Conservation (phyloP, 306 rosid genomes). For the Spatholobus suberectus region DNA sequence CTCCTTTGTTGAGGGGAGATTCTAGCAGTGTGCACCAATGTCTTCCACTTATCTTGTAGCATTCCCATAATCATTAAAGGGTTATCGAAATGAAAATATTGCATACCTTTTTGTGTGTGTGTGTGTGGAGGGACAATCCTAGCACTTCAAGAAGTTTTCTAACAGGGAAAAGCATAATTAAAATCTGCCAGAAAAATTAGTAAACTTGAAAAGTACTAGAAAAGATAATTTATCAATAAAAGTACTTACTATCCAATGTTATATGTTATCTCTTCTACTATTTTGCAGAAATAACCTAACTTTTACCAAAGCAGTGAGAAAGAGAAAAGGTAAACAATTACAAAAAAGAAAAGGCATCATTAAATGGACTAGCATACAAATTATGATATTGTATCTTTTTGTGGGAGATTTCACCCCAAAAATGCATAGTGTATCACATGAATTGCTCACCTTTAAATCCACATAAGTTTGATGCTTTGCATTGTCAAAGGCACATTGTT, state of each 20-base stretch:
- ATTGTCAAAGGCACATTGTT: slow-evolving; percentile 69
- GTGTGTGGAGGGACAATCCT: neutral
- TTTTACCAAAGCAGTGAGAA: neutral
- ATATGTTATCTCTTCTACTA: neutral
- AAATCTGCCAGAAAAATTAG: neutral
- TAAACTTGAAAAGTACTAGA: slow-evolving; percentile 9
- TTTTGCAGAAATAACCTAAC: slow-evolving; percentile 11
- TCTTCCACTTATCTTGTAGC: slow-evolving; percentile 85
- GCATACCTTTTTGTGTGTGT: neutral
- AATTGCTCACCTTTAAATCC: slow-evolving; percentile 70
- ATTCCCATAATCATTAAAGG: neutral
- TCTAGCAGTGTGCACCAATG: slow-evolving; percentile 83
- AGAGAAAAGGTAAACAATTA: neutral
- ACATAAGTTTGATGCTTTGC: slow-evolving; percentile 78
- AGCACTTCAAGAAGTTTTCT: neutral
- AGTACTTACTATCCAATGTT: neutral
- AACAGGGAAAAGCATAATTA: neutral
- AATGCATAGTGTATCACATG: neutral
- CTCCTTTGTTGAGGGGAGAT: slow-evolving; percentile 82
- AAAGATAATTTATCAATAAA: neutral
- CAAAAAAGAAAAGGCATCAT: neutral
- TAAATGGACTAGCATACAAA: neutral
- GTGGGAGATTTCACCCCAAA: neutral
- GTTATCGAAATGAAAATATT: slow-evolving; percentile 16
- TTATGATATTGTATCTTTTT: neutral